Percentiles rank a stretch among this genome's conserved stretches.
Evolutionary conservation across 169 alveolate genomes (phyloP).

Genomic region (Plasmodium cynomolgi): DNA sequence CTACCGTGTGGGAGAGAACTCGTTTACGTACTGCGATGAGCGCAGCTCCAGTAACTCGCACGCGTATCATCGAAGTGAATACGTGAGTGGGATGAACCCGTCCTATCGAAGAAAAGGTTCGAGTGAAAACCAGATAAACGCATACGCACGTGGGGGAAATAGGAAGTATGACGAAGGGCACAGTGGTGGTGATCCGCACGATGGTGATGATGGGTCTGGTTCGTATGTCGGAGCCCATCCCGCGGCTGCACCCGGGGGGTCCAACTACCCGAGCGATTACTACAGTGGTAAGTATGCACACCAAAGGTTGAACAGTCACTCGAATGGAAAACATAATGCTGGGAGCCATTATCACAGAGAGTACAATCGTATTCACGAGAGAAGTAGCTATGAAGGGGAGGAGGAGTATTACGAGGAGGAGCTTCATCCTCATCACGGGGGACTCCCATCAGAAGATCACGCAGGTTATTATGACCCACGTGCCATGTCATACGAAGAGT

Average conservation of each 20-base stretch:
- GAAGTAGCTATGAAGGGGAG: conserved; percentile 8
- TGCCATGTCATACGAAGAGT: background rate
- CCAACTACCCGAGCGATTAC: background rate
- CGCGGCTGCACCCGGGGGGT: background rate
- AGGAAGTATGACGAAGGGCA: background rate
- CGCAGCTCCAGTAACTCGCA: background rate
- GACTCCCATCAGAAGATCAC: background rate
- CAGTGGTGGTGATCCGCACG: background rate
- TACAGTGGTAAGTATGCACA: background rate
- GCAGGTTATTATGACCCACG: background rate
- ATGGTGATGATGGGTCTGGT: background rate
- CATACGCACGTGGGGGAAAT: background rate
- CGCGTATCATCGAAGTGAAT: background rate
- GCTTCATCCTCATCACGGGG: background rate
- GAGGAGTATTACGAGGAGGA: background rate
- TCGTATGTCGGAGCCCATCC: background rate
- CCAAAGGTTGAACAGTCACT: background rate
- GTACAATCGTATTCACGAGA: background rate
- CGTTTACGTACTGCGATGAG: background rate
- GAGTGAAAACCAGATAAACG: background rate
- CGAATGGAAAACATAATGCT: background rate
- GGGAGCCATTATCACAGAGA: background rate
- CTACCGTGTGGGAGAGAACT: background rate
- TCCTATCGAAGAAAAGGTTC: background rate
- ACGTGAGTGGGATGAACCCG: background rate